phyloP scores from a whole-genome alignment of 345 rosid genomes.

The Chamaenerion angustifolium region DNA sequence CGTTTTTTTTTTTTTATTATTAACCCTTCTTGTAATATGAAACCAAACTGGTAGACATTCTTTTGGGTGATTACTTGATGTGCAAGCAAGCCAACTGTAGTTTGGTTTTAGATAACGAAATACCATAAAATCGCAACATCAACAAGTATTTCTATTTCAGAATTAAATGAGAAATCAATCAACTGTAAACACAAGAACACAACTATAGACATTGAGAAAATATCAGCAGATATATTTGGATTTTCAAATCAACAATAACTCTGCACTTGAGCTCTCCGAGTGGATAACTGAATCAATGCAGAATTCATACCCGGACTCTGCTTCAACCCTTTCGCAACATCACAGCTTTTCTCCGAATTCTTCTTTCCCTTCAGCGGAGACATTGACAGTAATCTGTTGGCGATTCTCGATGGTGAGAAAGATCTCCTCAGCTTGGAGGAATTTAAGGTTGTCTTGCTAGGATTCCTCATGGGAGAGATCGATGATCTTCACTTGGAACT shows the following conservation, averaged over 20 bases:
- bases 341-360: constrained; percentile 26
- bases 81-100: too few relatives aligned
- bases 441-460: constrained; percentile 9
- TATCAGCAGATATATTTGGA: constrained; percentile 1
- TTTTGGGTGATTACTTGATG: too few relatives aligned
- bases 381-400: constrained; percentile 50
- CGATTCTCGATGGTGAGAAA: constrained; percentile 74
- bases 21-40: too few relatives aligned
- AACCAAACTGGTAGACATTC: too few relatives aligned
- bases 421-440: constrained; percentile 40
- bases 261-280: constrained; percentile 5
- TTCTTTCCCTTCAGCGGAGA: constrained; percentile 75
- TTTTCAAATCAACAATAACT: neutral
- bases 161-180: too few relatives aligned
- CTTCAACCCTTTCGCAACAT: constrained; percentile 44
- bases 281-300: neutral
- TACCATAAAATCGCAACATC: too few relatives aligned
- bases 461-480: constrained; percentile 26
- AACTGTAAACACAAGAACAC: neutral
- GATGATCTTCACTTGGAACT: constrained; percentile 70
- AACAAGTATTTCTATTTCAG: too few relatives aligned
- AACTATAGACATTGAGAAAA: constrained; percentile 4
- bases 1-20: too few relatives aligned
- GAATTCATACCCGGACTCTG: constrained; percentile 43
- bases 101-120: too few relatives aligned